Base-by-base conservation (phyloP, 805 yeast species). In the Pichia phayaonensis region DNA sequence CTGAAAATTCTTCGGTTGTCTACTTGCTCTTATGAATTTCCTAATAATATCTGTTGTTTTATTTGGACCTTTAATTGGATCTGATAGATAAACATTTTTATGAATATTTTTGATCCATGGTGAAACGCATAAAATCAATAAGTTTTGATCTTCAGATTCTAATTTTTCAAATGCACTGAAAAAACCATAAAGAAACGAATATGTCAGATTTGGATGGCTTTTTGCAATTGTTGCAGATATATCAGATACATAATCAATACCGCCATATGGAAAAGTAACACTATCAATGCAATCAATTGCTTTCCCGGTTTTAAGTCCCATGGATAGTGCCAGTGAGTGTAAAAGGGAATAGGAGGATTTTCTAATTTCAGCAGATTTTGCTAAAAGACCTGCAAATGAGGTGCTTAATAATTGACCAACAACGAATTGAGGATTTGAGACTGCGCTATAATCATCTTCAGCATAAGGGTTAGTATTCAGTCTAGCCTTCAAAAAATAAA, bases 51-150 rank as follows among this genome's bases (percentile, higher is more conserved):
- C 80, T 1, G 84, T 75, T 7, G 84, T 75, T 49, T 77, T 71
- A 47, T 79, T 84, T 1, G 79, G 73, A 0, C 95, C 94, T 50
- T 69, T 71, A 29, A 74, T 76, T 26, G 78, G 80, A 56, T 77
- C 80, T 18, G 70, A 71, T 41, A 75, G 58, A 59, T 72, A 83
- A 8, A 86, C 81, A 56, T 79, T 65, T 15, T 72, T 71, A 61
- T 80, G 79, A 23, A 87, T 71, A 57, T 87, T 84, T 23, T 75
- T 75, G 16, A 85, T 72, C 95, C 96, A 89, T 2, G 94, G 90
- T 0, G 85, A 71, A 12, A 82, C 68, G 59, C 81, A 81, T 20
- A 72, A 71, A 1, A 80, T 74, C 50, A 74, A 67, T n/a, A 71
- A 57, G 45, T 71, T 61, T 61, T 68, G 50, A 40, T 69, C 70